Evolutionary conservation across 345 rosid species (phyloP), one percentile per base, ranked within the genome.

Genomic region (Camelina neglecta): DNA sequence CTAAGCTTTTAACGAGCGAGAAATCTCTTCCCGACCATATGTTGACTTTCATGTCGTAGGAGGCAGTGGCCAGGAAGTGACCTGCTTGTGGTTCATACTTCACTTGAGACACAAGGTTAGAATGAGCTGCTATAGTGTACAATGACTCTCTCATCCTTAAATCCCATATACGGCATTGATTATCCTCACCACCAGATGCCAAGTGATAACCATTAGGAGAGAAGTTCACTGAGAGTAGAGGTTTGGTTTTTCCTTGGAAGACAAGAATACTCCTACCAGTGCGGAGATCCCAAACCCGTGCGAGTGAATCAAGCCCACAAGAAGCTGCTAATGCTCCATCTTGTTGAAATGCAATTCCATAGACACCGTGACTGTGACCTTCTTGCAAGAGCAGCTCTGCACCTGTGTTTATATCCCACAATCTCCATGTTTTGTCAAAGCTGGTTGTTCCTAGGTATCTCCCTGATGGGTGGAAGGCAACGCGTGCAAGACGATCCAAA

Each of bases 271-370:
- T 93, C 81, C 87, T 90, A 59, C 99, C 96, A 16, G 93, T 87
- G 41, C 97, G 98, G n/a, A 95, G 98, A 78, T 95, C 98, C 99
- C 97, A 95, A 72, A 92, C 98, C 73, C 94, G 96, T 26, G 93
- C 87, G 58, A 87, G 90, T 41, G 97, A 83, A 83, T 95, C 99
- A 81, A 88, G 75, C 56, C 99, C 98, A 60, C 93, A 88, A 51
- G 98, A 89, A 73, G 89, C 99, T 69, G 82, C 94, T 76, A 95
- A 85, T 11, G 99, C 90, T 48, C 99, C 99, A 84, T 96, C 99
- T 60, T 75, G 90, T 72, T 96, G 96, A 85, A 96, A 96, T 39
- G 90, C 93, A 49, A 96, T 78, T 45, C 98, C 98, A 24, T 89
- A 93, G 71, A 95, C 85, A 74, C 98, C 87, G 76, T 93, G 84